Percentiles rank a stretch among this genome's conserved stretches.
These are phyloP conservation scores for Penicillium coprophilum DNA, from an alignment of 495 filamentous ascomycete species.

Conservation along the genomic window DNA sequence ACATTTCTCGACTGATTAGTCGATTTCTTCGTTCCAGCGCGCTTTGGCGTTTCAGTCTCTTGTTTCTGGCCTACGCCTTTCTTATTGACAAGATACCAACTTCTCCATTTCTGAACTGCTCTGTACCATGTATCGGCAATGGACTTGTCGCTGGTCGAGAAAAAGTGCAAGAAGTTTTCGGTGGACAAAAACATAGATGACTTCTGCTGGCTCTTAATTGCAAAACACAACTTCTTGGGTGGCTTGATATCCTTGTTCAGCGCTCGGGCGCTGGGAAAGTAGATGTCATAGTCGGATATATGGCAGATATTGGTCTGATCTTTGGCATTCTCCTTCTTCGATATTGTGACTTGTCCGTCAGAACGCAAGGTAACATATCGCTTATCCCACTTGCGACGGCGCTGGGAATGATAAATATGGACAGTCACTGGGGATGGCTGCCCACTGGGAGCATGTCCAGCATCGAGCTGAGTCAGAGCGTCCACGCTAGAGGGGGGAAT, in stretches of 20 bases:
- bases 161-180: conserved; percentile 88
- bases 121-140: conserved; percentile 67
- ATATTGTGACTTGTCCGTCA: conserved; percentile 71
- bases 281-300: conserved; percentile 92
- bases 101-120: conserved; percentile 76
- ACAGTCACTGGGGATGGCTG: conserved; percentile 62
- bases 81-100: conserved; percentile 77
- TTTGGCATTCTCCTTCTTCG: conserved; percentile 62
- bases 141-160: conserved; percentile 70
- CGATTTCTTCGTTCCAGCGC: conserved; percentile 28
- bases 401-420: conserved; percentile 76
- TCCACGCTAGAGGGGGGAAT: conserved; percentile 49
- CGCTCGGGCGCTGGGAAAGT: conserved; percentile 66
- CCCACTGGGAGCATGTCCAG: conserved; percentile 53
- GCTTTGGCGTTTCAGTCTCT: conserved; percentile 23
- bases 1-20: conserved; percentile 34
- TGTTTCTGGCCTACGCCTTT: conserved; percentile 53
- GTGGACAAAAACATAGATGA: conserved; percentile 77
- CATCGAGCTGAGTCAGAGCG: conserved; percentile 48
- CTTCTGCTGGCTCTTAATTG: conserved; percentile 92
- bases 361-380: conserved; percentile 70
- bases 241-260: conserved; percentile 64
- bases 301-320: conserved; percentile 74
- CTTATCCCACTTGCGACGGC: conserved; percentile 82
- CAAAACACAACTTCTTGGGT: conserved; percentile 79